A percentile compares a stretch with the other conserved stretches of the same genome.
phyloP scores from a whole-genome alignment of 1,139 yeast species.

The Tardiomyces depauwii region DNA sequence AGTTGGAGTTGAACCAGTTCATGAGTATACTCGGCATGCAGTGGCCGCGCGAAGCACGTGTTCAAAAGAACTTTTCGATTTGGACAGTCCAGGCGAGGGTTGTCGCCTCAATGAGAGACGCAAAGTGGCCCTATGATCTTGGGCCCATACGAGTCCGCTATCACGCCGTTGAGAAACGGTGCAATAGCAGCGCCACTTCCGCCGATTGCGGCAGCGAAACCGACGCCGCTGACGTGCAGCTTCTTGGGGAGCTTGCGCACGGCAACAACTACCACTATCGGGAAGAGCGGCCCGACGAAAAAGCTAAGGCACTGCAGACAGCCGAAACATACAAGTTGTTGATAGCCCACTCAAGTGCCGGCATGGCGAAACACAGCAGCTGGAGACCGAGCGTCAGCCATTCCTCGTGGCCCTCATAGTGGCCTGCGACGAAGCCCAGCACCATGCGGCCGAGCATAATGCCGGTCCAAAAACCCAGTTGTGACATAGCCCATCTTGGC shows the following conservation, averaged over 20 bases:
- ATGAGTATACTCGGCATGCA: too few relatives aligned
- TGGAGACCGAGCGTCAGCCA: constrained; percentile 14
- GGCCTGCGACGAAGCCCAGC: constrained; percentile 19
- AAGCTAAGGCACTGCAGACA: constrained; percentile 46
- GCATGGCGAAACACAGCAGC: constrained; percentile 12
- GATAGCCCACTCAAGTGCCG: constrained; percentile 20
- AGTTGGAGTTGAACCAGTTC: too few relatives aligned
- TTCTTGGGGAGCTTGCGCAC: constrained; percentile 50
- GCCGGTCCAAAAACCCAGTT: constrained; percentile 58
- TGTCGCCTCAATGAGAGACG: constrained; percentile 16
- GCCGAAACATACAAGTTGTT: constrained; percentile 20
- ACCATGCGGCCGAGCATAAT: constrained; percentile 44
- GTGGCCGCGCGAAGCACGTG: too few relatives aligned
- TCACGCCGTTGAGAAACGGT: constrained; percentile 23
- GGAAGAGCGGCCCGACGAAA: constrained; percentile 72
- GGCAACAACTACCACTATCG: constrained; percentile 59
- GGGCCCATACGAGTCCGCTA: constrained; percentile 20
- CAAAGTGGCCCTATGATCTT: constrained; percentile 20
- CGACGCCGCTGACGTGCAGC: constrained; percentile 58
- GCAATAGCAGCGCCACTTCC: constrained; percentile 63
- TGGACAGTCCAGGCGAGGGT: constrained; percentile 15
- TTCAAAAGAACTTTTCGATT: neutral
- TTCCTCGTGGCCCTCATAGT: constrained; percentile 15
- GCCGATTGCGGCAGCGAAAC: constrained; percentile 68
- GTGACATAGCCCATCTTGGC: constrained; percentile 43